phyloP scores from a whole-genome alignment of 495 filamentous ascomycete genomes.

The Talaromyces nanjingensis region DNA sequence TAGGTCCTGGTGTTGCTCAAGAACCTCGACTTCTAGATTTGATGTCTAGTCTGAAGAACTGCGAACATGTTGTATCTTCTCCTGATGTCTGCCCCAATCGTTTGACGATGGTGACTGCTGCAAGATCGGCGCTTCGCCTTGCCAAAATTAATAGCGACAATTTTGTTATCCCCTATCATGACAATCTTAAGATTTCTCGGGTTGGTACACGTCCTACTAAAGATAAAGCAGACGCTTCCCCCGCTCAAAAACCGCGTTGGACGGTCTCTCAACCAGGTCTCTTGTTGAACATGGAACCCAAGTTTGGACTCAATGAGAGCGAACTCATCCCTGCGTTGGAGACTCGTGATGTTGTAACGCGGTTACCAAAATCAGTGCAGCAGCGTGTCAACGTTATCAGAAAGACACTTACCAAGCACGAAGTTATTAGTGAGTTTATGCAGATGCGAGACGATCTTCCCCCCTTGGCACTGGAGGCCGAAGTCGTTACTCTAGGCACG shows the following conservation, averaged over 20 bases:
- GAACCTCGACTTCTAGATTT: slow-evolving; percentile 60
- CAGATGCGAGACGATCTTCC: slow-evolving; percentile 48
- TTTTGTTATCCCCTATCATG: slow-evolving; percentile 58
- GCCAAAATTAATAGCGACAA: slow-evolving; percentile 60
- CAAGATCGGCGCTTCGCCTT: slow-evolving; percentile 55
- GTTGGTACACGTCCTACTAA: slow-evolving; percentile 8
- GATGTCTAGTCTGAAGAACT: slow-evolving; percentile 49
- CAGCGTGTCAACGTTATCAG: slow-evolving; percentile 24
- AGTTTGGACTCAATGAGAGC: slow-evolving; percentile 44
- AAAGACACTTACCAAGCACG: slow-evolving; percentile 19
- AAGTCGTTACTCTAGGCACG: slow-evolving; percentile 82
- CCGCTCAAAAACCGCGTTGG: slow-evolving; percentile 24
- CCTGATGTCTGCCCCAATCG: slow-evolving; percentile 64
- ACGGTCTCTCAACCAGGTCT: slow-evolving; percentile 34
- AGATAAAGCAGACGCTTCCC: slow-evolving; percentile 7
- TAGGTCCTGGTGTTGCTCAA: slow-evolving; percentile 58
- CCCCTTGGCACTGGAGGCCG: slow-evolving; percentile 53
- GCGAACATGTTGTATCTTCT: slow-evolving; percentile 72
- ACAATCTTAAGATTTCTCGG: slow-evolving; percentile 41
- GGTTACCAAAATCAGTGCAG: slow-evolving; percentile 39
- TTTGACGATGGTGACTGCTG: slow-evolving; percentile 57
- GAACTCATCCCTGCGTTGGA: slow-evolving; percentile 47
- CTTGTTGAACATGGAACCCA: slow-evolving; percentile 59
- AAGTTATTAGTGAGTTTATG: slow-evolving; percentile 26
- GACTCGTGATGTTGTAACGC: slow-evolving; percentile 25